phyloP scores from a whole-genome alignment of 2,329 filamentous ascomycete genomes.

The Cladobotryum mycophilum region DNA sequence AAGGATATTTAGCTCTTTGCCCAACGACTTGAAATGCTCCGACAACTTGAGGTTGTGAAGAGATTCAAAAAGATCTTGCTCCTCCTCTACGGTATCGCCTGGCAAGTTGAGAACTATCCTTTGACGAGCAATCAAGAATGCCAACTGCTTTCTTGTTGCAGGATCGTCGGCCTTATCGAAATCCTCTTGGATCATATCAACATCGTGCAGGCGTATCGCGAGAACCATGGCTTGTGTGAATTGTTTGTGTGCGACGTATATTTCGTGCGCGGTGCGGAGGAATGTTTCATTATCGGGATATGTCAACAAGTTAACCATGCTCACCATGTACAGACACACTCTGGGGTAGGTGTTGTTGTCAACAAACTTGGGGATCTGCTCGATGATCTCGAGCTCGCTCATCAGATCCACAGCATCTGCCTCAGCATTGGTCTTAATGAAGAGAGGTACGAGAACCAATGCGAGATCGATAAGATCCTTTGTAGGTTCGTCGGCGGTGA shows the following conservation, averaged over 20 bases:
- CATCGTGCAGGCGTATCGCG: constrained; percentile 87
- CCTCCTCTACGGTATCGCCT: constrained; percentile 57
- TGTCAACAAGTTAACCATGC: constrained; percentile 95
- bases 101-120: constrained; percentile 73
- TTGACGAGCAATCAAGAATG: constrained; percentile 86
- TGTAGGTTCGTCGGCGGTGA: constrained; percentile 77
- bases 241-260: constrained; percentile 91
- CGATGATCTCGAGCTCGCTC: constrained; percentile 96
- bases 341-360: constrained; percentile 90
- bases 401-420: constrained; percentile 95
- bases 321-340: constrained; percentile 96
- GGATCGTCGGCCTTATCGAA: constrained; percentile 76
- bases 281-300: constrained; percentile 97
- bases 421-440: constrained; percentile 95
- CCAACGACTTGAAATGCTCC: constrained; percentile 88
- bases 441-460: constrained; percentile 80
- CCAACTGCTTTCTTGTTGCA: constrained; percentile 84
- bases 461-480: constrained; percentile 83
- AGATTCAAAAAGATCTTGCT: constrained; percentile 71
- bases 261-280: constrained; percentile 83
- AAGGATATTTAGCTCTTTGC: constrained; percentile 92
- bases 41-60: constrained; percentile 82
- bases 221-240: constrained; percentile 89
- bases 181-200: constrained; percentile 72
- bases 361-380: constrained; percentile 79